Evolutionary conservation across 345 rosid species (phyloP), one percentile per base, ranked within the genome.

Genomic region (Salix suchowensis): DNA sequence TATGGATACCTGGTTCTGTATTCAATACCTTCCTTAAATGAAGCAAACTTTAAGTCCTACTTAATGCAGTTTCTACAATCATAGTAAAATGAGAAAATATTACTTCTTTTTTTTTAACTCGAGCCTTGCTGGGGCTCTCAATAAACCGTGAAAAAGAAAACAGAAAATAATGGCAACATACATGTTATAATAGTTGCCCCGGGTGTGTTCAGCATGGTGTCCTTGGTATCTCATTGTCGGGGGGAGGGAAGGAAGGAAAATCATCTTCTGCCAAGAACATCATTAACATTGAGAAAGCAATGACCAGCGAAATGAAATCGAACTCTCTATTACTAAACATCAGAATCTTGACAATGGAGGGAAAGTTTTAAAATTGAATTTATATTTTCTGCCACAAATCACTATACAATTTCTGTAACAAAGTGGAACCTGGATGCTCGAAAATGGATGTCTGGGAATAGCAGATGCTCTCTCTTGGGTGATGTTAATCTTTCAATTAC

Each of bases 381-480:
- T 76, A 82, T 88, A 87, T 37, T 79, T 79, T 69, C 79, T 68
- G 70, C 68, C 61, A 74, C 72, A 37, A 67, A 55, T 76, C 76
- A 65, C 78, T 78, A 68, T 77, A 82, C 82, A 82, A 65, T 70
- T 77, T 76, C 85, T 61, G 55, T 19, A 50, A 24, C 76, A 39
- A 30, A 7, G 55, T 18, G 32, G 75, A 44, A 55, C 42, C 24
- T 26, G 76, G 72, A 67, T 70, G 73, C 75, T 73, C 66, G 36
- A 19, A 60, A 34, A 73, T 42, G 55, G 40, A 70, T 58, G 67
- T 78, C 75, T 71, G 69, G 37, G 36, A 32, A 4, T 61, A 1
- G 26, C 61, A 39, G 16, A 32, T 18, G 36, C 73, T 44, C 12
- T 32, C 73, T 44, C 12, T 32, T 21, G 12, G 69, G 52, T 14